Conservation (phyloP, 768 basidiomycete genomes). For the Rhizopogon roseolus region DNA sequence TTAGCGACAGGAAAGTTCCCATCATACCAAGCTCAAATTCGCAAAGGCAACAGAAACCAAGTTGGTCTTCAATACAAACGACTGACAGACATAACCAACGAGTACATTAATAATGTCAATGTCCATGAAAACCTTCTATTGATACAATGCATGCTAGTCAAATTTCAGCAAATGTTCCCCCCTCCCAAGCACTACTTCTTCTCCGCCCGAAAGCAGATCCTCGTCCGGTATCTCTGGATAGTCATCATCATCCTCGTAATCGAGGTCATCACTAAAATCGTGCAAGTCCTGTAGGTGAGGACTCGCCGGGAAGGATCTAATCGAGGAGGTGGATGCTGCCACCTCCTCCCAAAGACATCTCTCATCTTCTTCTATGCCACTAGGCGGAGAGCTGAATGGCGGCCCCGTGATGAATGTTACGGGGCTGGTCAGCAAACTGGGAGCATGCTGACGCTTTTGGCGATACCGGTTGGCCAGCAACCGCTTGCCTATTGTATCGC, state of each 20-base stretch:
- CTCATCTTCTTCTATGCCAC: slow-evolving; percentile 20
- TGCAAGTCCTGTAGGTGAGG: slow-evolving; percentile 7
- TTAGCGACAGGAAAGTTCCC: no score
- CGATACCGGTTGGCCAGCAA: slow-evolving; percentile 17
- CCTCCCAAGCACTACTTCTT: background rate
- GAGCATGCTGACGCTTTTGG: slow-evolving; percentile 7
- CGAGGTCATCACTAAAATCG: slow-evolving; percentile 8
- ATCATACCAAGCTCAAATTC: no score
- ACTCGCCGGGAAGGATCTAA: slow-evolving; percentile 9
- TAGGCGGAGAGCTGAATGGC: background rate
- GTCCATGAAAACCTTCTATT: background rate
- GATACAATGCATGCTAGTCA: background rate
- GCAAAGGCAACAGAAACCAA: no score
- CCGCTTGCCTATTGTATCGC: slow-evolving; percentile 22
- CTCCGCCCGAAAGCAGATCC: slow-evolving; percentile 9
- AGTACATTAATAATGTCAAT: background rate
- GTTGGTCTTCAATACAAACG: no score
- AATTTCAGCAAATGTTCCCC: background rate
- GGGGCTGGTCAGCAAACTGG: background rate
- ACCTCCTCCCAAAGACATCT: slow-evolving; percentile 24
- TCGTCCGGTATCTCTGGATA: slow-evolving; percentile 14
- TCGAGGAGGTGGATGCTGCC: slow-evolving; percentile 15
- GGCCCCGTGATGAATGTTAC: background rate
- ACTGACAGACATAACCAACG: no score
- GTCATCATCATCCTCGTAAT: slow-evolving; percentile 2